Evolutionary conservation across 2,329 filamentous ascomycete species (phyloP).

Genomic region (Epicoccum nigrum): DNA sequence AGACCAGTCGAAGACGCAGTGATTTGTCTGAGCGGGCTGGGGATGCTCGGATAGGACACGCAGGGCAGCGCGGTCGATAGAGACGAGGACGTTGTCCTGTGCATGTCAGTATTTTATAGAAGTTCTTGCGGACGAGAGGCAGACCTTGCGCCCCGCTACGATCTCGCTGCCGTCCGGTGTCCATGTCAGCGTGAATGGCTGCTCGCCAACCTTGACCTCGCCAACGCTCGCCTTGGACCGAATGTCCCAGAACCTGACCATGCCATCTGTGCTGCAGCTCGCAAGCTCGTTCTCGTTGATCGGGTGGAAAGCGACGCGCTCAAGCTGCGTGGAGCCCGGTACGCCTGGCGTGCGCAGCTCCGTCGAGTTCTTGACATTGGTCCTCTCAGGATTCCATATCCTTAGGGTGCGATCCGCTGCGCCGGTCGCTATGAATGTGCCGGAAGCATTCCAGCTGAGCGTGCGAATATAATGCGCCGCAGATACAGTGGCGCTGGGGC

Average conservation of each 20-base stretch:
- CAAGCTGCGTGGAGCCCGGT: slow-evolving; percentile 54
- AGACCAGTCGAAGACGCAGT: slow-evolving; percentile 75
- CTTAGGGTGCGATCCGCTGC: slow-evolving; percentile 72
- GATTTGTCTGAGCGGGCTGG: slow-evolving; percentile 71
- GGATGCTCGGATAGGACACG: slow-evolving; percentile 64
- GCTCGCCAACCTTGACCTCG: slow-evolving; percentile 66
- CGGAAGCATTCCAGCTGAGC: slow-evolving; percentile 87
- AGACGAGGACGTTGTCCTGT: slow-evolving; percentile 66
- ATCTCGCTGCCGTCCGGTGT: slow-evolving; percentile 72
- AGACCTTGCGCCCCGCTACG: slow-evolving; percentile 74
- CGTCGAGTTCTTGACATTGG: slow-evolving; percentile 74
- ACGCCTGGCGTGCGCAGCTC: slow-evolving; percentile 70
- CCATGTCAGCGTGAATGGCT: slow-evolving; percentile 76
- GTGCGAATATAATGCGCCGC: slow-evolving; percentile 63
- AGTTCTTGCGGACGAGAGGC: slow-evolving; percentile 20
- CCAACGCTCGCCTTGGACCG: slow-evolving; percentile 73
- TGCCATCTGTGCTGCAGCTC: slow-evolving; percentile 74
- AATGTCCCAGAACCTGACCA: slow-evolving; percentile 81
- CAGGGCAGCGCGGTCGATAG: slow-evolving; percentile 66
- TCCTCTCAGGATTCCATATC: slow-evolving; percentile 82
- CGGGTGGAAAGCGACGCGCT: slow-evolving; percentile 80
- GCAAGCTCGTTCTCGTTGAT: slow-evolving; percentile 77
- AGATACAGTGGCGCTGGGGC: slow-evolving; percentile 41
- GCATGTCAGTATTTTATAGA: neutral
- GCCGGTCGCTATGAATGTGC: slow-evolving; percentile 83